phyloP scores from a whole-genome alignment of 2,329 filamentous ascomycete genomes.

The Alternaria sp. region DNA sequence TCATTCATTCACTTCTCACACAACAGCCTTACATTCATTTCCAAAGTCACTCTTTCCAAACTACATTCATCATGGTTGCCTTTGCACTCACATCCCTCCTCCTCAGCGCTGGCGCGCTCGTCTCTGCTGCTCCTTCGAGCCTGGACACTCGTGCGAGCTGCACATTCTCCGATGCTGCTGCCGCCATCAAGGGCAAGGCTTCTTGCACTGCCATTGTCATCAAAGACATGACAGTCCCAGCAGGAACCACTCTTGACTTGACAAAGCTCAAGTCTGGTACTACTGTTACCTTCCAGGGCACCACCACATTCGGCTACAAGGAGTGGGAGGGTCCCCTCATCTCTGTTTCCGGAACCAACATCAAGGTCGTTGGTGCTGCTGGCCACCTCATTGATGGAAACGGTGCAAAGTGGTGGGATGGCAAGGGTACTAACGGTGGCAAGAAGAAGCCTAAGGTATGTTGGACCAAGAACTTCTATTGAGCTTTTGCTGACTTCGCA shows the following conservation, averaged over 20 bases:
- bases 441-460: conserved; percentile 52
- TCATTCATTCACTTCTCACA: conserved; percentile 8
- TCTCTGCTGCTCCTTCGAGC: conserved; percentile 42
- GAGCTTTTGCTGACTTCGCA: conserved; percentile 44
- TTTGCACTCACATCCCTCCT: conserved; percentile 31
- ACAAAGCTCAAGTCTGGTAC: conserved; percentile 63
- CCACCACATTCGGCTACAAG: conserved; percentile 72
- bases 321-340: conserved; percentile 73
- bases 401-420: conserved; percentile 62
- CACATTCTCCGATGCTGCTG: conserved; percentile 64
- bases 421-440: conserved; percentile 58
- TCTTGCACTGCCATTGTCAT: conserved; percentile 65
- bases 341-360: conserved; percentile 65
- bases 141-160: conserved; percentile 54
- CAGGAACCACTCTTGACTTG: conserved; percentile 67
- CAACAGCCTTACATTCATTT: conserved; percentile 22
- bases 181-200: conserved; percentile 59
- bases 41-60: conserved; percentile 12
- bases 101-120: conserved; percentile 42
- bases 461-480: background rate
- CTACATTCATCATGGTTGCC: conserved; percentile 32
- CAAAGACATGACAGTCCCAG: conserved; percentile 64
- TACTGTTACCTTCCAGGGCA: conserved; percentile 69
- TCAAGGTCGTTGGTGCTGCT: conserved; percentile 66
- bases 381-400: conserved; percentile 67